Conservation (phyloP, 2,329 filamentous ascomycete genomes). For the Xylariaceae sp. region DNA sequence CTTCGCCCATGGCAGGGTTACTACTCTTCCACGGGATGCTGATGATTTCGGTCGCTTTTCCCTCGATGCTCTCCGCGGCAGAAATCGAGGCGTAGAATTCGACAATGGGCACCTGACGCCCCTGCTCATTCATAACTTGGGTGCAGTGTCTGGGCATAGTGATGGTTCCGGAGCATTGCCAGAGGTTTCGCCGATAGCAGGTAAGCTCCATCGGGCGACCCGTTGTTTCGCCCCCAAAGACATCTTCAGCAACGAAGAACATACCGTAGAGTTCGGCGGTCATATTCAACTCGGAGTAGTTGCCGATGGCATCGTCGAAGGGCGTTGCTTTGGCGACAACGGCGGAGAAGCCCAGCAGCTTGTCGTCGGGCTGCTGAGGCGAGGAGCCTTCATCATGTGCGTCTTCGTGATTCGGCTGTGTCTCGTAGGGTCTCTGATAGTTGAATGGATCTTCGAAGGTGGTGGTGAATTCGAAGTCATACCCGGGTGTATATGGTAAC, state of each 20-base stretch:
- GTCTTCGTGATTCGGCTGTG: constrained; percentile 39
- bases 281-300: constrained; percentile 62
- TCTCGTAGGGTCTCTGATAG: constrained; percentile 49
- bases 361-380: constrained; percentile 59
- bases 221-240: constrained; percentile 59
- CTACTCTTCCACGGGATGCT: constrained; percentile 92
- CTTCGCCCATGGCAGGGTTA: constrained; percentile 46
- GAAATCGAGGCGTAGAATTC: constrained; percentile 79
- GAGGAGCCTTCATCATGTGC: constrained; percentile 44
- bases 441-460: constrained; percentile 65
- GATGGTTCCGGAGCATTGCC: constrained; percentile 88
- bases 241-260: constrained; percentile 83
- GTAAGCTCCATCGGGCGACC: constrained; percentile 74
- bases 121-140: constrained; percentile 68
- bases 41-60: constrained; percentile 88
- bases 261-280: constrained; percentile 78
- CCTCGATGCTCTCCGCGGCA: constrained; percentile 87
- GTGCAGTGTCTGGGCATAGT: constrained; percentile 70
- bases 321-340: constrained; percentile 58
- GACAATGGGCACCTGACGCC: constrained; percentile 70
- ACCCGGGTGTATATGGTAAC: constrained; percentile 54
- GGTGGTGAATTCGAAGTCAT: constrained; percentile 57
- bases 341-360: constrained; percentile 70
- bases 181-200: constrained; percentile 91
- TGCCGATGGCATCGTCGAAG: constrained; percentile 59